Conservation (phyloP, 495 filamentous ascomycete species). For the Hypoxylon perforatum region DNA sequence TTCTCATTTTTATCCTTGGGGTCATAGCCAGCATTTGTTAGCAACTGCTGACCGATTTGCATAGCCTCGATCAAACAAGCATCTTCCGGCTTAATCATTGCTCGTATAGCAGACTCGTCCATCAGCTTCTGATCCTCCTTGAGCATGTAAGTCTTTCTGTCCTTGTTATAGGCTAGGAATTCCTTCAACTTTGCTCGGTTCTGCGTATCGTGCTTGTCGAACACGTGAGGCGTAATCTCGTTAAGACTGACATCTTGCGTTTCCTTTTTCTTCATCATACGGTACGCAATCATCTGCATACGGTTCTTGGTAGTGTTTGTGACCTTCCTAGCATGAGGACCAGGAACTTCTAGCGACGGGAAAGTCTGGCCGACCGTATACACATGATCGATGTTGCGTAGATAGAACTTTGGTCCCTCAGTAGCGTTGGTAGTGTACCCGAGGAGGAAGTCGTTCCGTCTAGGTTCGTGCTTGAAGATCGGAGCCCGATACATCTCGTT, state of each 20-base stretch:
- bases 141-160: constrained; percentile 85
- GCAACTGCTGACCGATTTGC: constrained; percentile 90
- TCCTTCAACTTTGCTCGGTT: constrained; percentile 97
- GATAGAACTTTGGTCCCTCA: constrained; percentile 77
- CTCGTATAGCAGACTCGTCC: constrained; percentile 78
- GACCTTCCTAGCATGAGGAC: constrained; percentile 90
- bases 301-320: constrained; percentile 95
- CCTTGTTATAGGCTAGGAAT: constrained; percentile 88
- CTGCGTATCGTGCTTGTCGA: constrained; percentile 90
- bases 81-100: constrained; percentile 94
- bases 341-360: constrained; percentile 90
- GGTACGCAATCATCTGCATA: constrained; percentile 92
- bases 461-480: constrained; percentile 85
- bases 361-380: constrained; percentile 91
- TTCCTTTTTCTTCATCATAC: constrained; percentile 79
- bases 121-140: constrained; percentile 74
- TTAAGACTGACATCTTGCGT: constrained; percentile 74
- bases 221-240: constrained; percentile 88
- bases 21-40: constrained; percentile 80
- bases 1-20: constrained; percentile 68
- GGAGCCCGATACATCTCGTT: constrained; percentile 96
- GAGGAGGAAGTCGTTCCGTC: constrained; percentile 87
- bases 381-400: constrained; percentile 89
- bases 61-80: constrained; percentile 94
- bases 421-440: constrained; percentile 79